Evolutionary conservation across 768 basidiomycete genomes (phyloP), one percentile per base, ranked within the genome.

Genomic region (Termitomyces titanicus): DNA sequence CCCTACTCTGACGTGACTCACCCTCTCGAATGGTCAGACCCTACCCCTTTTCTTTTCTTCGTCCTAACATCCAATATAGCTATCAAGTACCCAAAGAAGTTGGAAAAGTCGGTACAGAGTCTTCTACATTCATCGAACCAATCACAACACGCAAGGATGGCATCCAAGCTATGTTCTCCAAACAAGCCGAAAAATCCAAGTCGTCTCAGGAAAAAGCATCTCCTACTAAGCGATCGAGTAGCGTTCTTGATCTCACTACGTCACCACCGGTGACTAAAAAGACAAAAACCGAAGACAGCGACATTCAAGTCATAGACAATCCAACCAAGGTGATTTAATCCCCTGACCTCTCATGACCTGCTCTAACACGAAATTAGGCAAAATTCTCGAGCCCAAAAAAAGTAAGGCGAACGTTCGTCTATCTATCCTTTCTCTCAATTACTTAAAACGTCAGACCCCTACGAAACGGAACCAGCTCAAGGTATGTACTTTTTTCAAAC

Each of bases 41-140:
- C 12, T n/a, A 13, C 34, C 27, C 17, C 8, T 39, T 11, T 48
- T 31, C 9, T 27, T 31, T 29, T 11, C 20, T 9, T 25, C n/a
- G 12, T 25, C 35, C 40, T 40, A 27, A 53, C 31, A 20, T 53
- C 17, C 18, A 29, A 20, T 44, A 3, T 58, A 95, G 94, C 64
- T 97, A 95, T 65, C 83, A 82, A 54, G 95, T 97, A 0, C 92
- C 92, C 0, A 83, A 82, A 60, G 95, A 97, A 74, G 85, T 97
- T 0, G 95, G 94, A 0, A 95, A 89, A 70, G 89, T 98, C 3
- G 92, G 92, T 8, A 84, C 75, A 8, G 89, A 98, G 64, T 93
- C 89, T 1, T 71, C 89, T 0, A 79, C 84, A 0, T 97, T 90
- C 67, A 85, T 97, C 51, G 78, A 92, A 62, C 94, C 95, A 0